Percentiles rank a stretch among this genome's conserved stretches.
These are phyloP conservation scores for Miscanthus lutarioriparius DNA, from an alignment of 176 grass and related monocot species.

Conservation along the genomic window DNA sequence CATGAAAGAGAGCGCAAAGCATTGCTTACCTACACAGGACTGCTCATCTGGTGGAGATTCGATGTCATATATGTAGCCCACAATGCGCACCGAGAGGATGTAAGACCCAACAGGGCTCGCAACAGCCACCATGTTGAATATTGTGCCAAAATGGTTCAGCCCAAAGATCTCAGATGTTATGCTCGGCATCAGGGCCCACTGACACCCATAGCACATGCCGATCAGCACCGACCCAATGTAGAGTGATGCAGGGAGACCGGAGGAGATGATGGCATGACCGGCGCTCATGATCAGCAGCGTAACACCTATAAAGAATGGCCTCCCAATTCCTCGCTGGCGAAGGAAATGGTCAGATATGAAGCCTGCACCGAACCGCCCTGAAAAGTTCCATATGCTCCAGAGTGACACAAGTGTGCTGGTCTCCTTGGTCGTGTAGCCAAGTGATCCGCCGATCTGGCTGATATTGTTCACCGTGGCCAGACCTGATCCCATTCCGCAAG, in stretches of 20 bases:
- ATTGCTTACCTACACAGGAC: constrained; percentile 53
- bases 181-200: constrained; percentile 81
- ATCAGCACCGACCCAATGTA: constrained; percentile 62
- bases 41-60: constrained; percentile 39
- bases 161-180: constrained; percentile 79
- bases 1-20: constrained; percentile 63
- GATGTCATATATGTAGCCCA: constrained; percentile 66
- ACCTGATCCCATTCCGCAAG: constrained; percentile 78
- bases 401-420: constrained; percentile 66
- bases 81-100: constrained; percentile 66
- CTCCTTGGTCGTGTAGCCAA: constrained; percentile 58
- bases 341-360: constrained; percentile 61
- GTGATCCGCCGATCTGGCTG: constrained; percentile 67
- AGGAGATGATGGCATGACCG: constrained; percentile 61
- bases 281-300: constrained; percentile 55
- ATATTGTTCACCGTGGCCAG: constrained; percentile 85
- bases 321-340: constrained; percentile 30
- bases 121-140: constrained; percentile 68
- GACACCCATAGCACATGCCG: constrained; percentile 69
- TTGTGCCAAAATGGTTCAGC: constrained; percentile 62
- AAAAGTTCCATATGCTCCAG: constrained; percentile 84
- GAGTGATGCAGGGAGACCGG: constrained; percentile 48
- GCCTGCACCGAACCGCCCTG: constrained; percentile 63
- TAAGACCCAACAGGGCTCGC: constrained; percentile 75
- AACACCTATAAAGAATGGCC: constrained; percentile 54